A percentile compares a stretch with the other conserved stretches of the same genome.
These are phyloP conservation scores for Chalciporus chontae DNA, from an alignment of 768 basidiomycete species.

Conservation along the genomic window DNA sequence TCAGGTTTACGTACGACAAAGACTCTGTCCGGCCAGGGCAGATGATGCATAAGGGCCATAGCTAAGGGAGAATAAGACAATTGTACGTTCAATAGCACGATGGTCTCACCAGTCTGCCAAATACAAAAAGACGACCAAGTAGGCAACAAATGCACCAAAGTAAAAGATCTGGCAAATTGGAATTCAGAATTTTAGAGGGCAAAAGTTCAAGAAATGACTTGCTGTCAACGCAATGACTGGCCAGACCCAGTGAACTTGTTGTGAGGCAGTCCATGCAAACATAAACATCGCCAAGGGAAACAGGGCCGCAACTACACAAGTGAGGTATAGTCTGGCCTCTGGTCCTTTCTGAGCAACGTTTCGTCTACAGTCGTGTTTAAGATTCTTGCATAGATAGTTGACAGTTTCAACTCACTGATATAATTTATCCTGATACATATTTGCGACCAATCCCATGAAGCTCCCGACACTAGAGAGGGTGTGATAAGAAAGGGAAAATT, in stretches of 20 bases:
- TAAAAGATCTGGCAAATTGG: slow-evolving; percentile 39
- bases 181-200: background rate
- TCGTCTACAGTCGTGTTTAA: slow-evolving; percentile 21
- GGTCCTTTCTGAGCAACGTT: slow-evolving; percentile 34
- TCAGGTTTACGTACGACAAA: slow-evolving; percentile 41
- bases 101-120: slow-evolving; percentile 53
- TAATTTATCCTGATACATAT: slow-evolving; percentile 44
- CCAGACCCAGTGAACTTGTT: slow-evolving; percentile 56
- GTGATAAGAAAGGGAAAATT: background rate
- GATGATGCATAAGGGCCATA: slow-evolving; percentile 62
- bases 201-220: background rate
- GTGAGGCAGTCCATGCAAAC: slow-evolving; percentile 63
- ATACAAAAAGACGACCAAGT: slow-evolving; percentile 53
- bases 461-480: slow-evolving; percentile 46
- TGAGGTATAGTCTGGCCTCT: slow-evolving; percentile 57
- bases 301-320: slow-evolving; percentile 50
- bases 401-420: slow-evolving; percentile 37
- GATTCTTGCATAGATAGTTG: background rate
- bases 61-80: slow-evolving; percentile 21
- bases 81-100: background rate
- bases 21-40: slow-evolving; percentile 61
- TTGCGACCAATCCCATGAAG: slow-evolving; percentile 40
- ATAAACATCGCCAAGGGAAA: slow-evolving; percentile 62
- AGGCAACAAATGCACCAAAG: slow-evolving; percentile 50
- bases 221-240: slow-evolving; percentile 18